These are phyloP conservation scores for Symbiotaphrina buchneri DNA, from an alignment of 495 filamentous ascomycete species.

Conservation along the genomic window DNA sequence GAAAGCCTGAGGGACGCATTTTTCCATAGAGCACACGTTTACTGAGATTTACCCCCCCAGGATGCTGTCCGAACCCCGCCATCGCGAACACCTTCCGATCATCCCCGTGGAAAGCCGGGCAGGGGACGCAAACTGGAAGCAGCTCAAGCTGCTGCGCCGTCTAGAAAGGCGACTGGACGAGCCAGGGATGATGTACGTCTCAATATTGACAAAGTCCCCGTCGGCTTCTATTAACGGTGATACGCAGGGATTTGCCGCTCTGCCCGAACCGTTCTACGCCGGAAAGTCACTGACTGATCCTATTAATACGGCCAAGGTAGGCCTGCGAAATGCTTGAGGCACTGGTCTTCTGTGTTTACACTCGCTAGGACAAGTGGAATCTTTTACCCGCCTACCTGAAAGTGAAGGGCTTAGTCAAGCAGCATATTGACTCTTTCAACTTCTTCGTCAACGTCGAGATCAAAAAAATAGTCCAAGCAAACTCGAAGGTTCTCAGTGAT, in stretches of 20 bases:
- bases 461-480: conserved; percentile 86
- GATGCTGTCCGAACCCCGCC: too few relatives aligned
- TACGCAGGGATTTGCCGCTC: conserved; percentile 47
- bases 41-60: too few relatives aligned
- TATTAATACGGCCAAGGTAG: conserved; percentile 57
- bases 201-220: too few relatives aligned
- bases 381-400: conserved; percentile 88
- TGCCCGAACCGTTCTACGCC: conserved; percentile 89
- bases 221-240: too few relatives aligned
- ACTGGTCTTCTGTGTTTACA: not conserved
- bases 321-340: not conserved
- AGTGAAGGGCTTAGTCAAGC: conserved; percentile 88
- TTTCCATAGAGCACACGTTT: too few relatives aligned
- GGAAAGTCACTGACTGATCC: conserved; percentile 83
- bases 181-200: too few relatives aligned
- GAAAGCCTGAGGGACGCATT: too few relatives aligned
- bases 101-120: too few relatives aligned
- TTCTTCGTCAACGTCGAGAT: conserved; percentile 88
- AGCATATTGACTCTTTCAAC: conserved; percentile 98
- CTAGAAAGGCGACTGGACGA: too few relatives aligned
- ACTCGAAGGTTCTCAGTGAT: conserved; percentile 67
- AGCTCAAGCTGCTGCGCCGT: too few relatives aligned
- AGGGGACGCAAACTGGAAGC: too few relatives aligned
- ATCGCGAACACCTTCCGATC: too few relatives aligned
- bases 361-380: conserved; percentile 69